These are phyloP conservation scores for Plasmodium cynomolgi DNA, from an alignment of 169 alveolate species.

Conservation along the genomic window DNA sequence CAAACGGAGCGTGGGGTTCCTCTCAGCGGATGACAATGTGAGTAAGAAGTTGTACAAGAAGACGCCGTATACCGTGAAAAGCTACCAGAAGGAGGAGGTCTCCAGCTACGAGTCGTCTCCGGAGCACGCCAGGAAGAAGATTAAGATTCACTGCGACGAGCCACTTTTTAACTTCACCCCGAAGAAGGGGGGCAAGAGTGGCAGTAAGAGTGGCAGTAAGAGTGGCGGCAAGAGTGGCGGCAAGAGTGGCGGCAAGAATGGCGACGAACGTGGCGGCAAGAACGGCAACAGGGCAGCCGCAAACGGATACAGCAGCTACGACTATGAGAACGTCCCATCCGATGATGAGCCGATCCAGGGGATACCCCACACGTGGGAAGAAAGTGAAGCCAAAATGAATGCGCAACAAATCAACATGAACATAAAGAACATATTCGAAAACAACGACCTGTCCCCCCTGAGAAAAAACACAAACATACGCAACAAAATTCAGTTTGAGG, in stretches of 20 bases:
- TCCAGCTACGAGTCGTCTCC: neutral
- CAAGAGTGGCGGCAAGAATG: neutral
- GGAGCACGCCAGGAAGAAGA: neutral
- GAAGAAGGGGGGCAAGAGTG: neutral
- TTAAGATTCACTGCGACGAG: constrained; percentile 40
- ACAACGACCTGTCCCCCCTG: constrained; percentile 41
- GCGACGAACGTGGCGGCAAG: neutral
- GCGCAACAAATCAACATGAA: constrained; percentile 41
- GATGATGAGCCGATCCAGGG: neutral
- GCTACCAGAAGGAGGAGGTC: neutral
- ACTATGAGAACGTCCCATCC: neutral
- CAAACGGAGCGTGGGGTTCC: constrained; percentile 22
- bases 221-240: neutral
- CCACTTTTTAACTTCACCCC: constrained; percentile 66
- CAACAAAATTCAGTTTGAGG: constrained; percentile 52
- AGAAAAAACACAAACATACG: constrained; percentile 62
- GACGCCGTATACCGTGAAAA: constrained; percentile 36
- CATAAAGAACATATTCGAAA: constrained; percentile 56
- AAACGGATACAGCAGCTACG: neutral
- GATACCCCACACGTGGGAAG: neutral
- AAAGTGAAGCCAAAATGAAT: neutral
- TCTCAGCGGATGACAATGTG: neutral
- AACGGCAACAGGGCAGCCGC: no score
- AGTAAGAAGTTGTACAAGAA: constrained; percentile 40
- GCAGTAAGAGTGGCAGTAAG: neutral